A percentile compares a stretch with the other conserved stretches of the same genome.
Conservation (phyloP, 768 basidiomycete species). For the Tylopilus sp. region DNA sequence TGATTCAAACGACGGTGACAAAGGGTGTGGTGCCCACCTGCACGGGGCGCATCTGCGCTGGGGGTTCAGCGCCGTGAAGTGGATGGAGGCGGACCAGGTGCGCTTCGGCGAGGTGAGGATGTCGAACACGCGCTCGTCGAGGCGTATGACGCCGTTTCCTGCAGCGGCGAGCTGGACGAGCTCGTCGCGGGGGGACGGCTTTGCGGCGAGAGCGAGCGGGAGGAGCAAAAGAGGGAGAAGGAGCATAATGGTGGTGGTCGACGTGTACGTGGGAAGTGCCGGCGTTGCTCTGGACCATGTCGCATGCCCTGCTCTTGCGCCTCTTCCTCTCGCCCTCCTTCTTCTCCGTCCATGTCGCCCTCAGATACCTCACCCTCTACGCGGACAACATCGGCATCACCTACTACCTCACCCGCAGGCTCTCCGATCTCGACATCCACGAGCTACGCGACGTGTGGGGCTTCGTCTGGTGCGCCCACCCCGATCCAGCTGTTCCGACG, state of each 20-base stretch:
- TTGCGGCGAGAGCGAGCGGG: constrained; percentile 31
- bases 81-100: constrained; percentile 83
- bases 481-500: background rate
- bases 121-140: constrained; percentile 74
- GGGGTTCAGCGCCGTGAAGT: constrained; percentile 83
- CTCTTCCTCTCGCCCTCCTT: constrained; percentile 90
- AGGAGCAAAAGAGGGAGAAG: constrained; percentile 33
- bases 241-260: constrained; percentile 19
- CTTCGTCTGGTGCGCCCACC: constrained; percentile 67
- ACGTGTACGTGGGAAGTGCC: constrained; percentile 18
- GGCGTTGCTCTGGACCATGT: constrained; percentile 24
- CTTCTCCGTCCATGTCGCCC: constrained; percentile 92
- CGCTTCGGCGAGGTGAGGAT: constrained; percentile 71
- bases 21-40: constrained; percentile 54
- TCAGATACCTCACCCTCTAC: constrained; percentile 80
- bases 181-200: constrained; percentile 42
- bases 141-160: constrained; percentile 77
- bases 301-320: constrained; percentile 84
- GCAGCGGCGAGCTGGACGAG: constrained; percentile 66
- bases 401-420: constrained; percentile 79
- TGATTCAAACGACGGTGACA: background rate
- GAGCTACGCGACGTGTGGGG: constrained; percentile 87
- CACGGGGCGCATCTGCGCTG: constrained; percentile 88
- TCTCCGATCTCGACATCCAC: constrained; percentile 60
- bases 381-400: constrained; percentile 89